Evolutionary conservation across 768 basidiomycete species (phyloP).

Genomic region (Podaxis sp.): DNA sequence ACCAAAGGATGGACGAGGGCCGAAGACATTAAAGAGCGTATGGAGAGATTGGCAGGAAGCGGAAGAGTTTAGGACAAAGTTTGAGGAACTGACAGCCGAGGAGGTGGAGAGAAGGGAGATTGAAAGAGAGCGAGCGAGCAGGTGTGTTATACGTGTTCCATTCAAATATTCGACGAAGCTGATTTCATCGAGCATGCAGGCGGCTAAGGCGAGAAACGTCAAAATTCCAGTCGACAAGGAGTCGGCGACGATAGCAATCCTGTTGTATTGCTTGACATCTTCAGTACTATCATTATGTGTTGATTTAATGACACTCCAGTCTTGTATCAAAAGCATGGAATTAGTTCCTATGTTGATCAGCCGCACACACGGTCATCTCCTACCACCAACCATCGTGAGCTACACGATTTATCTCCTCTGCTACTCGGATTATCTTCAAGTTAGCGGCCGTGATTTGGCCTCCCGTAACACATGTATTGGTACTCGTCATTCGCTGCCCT

Average conservation of each 20-base stretch:
- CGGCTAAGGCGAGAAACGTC: conserved; percentile 65
- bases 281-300: conserved; percentile 7
- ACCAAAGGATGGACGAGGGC: conserved; percentile 76
- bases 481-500: too few relatives aligned
- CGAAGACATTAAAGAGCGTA: conserved; percentile 78
- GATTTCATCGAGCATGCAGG: conserved; percentile 28
- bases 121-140: conserved; percentile 81
- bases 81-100: conserved; percentile 84
- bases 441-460: too few relatives aligned
- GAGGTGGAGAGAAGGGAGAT: conserved; percentile 90
- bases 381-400: too few relatives aligned
- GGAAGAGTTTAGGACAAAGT: conserved; percentile 84
- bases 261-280: background rate
- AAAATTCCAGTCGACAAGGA: conserved; percentile 54
- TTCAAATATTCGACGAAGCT: background rate
- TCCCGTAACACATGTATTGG: too few relatives aligned
- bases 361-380: too few relatives aligned
- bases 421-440: too few relatives aligned
- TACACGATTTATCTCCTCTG: too few relatives aligned
- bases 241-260: conserved; percentile 31
- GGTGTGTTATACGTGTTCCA: conserved; percentile 29
- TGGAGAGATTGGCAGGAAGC: conserved; percentile 97
- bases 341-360: background rate
- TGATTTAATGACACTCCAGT: background rate
- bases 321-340: background rate